phyloP scores from a whole-genome alignment of 441 rosid species.

The Biscutella laevigata region DNA sequence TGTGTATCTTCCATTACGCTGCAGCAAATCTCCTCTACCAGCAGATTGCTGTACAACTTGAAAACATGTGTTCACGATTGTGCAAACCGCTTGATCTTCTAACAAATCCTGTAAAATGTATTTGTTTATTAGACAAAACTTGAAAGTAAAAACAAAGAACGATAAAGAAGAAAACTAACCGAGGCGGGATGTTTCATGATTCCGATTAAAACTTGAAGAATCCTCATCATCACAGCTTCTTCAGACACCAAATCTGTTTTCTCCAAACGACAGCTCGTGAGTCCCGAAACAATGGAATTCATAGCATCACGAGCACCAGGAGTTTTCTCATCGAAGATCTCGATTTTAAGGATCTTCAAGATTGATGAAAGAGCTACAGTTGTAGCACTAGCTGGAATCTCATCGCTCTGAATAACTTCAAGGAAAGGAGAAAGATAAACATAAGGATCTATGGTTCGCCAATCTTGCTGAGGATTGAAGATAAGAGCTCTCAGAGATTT shows the following conservation, averaged over 20 bases:
- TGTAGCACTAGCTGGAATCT: slow-evolving; percentile 67
- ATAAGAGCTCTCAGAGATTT: slow-evolving; percentile 70
- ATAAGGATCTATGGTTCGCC: slow-evolving; percentile 71
- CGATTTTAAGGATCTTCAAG: slow-evolving; percentile 54
- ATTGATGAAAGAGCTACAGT: slow-evolving; percentile 53
- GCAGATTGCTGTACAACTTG: slow-evolving; percentile 80
- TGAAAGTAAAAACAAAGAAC: background rate
- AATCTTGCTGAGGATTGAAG: slow-evolving; percentile 83
- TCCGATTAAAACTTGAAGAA: slow-evolving; percentile 52
- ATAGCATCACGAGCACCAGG: slow-evolving; percentile 67
- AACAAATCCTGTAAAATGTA: slow-evolving; percentile 9
- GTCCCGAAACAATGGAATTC: slow-evolving; percentile 42
- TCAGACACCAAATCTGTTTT: slow-evolving; percentile 51
- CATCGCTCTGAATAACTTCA: slow-evolving; percentile 71
- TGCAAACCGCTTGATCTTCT: slow-evolving; percentile 64
- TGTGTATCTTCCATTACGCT: slow-evolving; percentile 56
- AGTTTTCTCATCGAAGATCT: slow-evolving; percentile 65
- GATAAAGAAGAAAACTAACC: background rate
- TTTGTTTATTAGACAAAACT: no score
- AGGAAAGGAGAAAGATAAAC: slow-evolving; percentile 73
- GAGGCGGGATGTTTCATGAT: slow-evolving; percentile 67
- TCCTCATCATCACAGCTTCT: slow-evolving; percentile 74
- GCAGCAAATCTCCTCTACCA: slow-evolving; percentile 63
- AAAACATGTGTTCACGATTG: slow-evolving; percentile 73
- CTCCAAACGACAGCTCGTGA: slow-evolving; percentile 68